A percentile compares a stretch with the other conserved stretches of the same genome.
phyloP scores from a whole-genome alignment of 129 eudicot species.

The Flaveria robusta region DNA sequence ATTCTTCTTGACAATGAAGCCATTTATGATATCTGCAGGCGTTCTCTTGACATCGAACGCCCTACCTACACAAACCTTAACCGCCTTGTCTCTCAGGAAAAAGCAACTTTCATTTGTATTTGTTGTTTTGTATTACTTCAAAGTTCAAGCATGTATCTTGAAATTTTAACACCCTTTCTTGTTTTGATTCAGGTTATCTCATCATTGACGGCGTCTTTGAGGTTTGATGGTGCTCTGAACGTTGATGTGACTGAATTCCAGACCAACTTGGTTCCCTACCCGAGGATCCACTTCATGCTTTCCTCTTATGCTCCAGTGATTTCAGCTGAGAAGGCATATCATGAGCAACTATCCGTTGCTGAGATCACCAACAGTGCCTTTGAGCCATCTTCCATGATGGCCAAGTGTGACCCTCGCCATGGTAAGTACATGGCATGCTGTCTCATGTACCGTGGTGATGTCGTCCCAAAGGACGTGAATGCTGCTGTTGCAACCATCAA shows the following conservation, averaged over 20 bases:
- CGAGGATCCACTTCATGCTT: slow-evolving; percentile 75
- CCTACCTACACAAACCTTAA: slow-evolving; percentile 74
- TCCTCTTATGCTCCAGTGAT: slow-evolving; percentile 77
- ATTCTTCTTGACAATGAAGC: slow-evolving; percentile 77
- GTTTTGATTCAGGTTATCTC: slow-evolving; percentile 50
- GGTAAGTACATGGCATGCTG: slow-evolving; percentile 83
- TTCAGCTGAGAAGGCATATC: slow-evolving; percentile 64
- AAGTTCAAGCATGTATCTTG: neutral
- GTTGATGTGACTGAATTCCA: slow-evolving; percentile 74
- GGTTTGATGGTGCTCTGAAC: slow-evolving; percentile 71
- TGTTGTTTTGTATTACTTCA: neutral
- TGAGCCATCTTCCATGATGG: slow-evolving; percentile 85
- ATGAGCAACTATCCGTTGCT: slow-evolving; percentile 70
- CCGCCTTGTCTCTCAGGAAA: slow-evolving; percentile 65
- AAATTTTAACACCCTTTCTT: neutral
- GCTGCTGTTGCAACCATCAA: slow-evolving; percentile 57
- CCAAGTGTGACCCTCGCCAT: slow-evolving; percentile 72
- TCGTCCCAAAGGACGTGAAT: slow-evolving; percentile 68
- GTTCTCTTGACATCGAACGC: slow-evolving; percentile 71
- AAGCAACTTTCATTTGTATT: neutral
- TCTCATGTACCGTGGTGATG: slow-evolving; percentile 76
- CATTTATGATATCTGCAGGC: slow-evolving; percentile 72
- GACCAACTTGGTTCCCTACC: slow-evolving; percentile 73
- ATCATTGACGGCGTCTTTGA: slow-evolving; percentile 67
- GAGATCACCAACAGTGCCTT: slow-evolving; percentile 75